These are phyloP conservation scores for Trichophyton benhamiae DNA, from an alignment of 2,329 filamentous ascomycete genomes.

Conservation along the genomic window DNA sequence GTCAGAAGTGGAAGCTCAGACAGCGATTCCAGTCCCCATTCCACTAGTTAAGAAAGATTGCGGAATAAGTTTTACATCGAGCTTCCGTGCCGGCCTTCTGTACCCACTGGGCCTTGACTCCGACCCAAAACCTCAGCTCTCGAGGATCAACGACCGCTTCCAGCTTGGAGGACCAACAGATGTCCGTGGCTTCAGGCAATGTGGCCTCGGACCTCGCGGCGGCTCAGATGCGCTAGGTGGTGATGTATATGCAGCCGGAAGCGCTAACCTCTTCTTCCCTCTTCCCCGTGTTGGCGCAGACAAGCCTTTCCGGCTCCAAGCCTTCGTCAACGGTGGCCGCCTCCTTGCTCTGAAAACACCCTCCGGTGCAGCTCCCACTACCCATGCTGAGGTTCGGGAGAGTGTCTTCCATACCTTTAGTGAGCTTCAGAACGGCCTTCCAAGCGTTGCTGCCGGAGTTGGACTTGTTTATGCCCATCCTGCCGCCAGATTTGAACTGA, in stretches of 20 bases:
- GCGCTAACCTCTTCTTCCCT: constrained; percentile 73
- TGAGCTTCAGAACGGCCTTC: constrained; percentile 61
- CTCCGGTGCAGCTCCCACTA: constrained; percentile 36
- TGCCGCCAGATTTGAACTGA: constrained; percentile 85
- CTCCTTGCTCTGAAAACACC: constrained; percentile 61
- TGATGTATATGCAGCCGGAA: constrained; percentile 81
- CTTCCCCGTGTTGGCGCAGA: constrained; percentile 70
- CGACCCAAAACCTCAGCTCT: constrained; percentile 46
- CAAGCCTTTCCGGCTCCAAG: constrained; percentile 72
- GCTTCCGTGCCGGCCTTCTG: constrained; percentile 68
- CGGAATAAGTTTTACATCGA: constrained; percentile 70
- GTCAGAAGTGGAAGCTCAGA: constrained; percentile 70
- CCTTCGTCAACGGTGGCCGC: constrained; percentile 83
- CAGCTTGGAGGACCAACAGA: constrained; percentile 88
- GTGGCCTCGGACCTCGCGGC: constrained; percentile 79
- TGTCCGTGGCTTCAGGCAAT: constrained; percentile 83
- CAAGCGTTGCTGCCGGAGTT: constrained; percentile 74
- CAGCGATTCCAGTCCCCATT: constrained; percentile 60
- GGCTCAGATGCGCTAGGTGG: constrained; percentile 77
- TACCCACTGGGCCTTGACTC: constrained; percentile 62
- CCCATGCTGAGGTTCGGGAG: constrained; percentile 34
- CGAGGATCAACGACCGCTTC: constrained; percentile 87
- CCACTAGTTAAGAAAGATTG: constrained; percentile 57
- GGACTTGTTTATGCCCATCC: constrained; percentile 93
- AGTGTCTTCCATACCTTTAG: constrained; percentile 47